Evolutionary conservation across 2,329 filamentous ascomycete species (phyloP).

Genomic region (Calonectria leucothoes): DNA sequence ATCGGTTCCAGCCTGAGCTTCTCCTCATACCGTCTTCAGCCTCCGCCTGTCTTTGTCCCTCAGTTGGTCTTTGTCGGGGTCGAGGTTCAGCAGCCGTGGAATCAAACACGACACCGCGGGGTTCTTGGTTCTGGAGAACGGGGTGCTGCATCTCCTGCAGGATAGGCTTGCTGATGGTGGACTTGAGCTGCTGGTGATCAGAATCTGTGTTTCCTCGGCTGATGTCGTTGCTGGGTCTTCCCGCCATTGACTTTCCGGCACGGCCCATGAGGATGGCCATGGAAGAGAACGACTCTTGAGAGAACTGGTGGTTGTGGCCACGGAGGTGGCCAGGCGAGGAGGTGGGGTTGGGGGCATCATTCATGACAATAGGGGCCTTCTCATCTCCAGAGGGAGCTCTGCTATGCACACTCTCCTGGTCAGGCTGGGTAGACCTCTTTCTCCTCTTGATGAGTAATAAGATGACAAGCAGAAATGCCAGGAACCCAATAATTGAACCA

Average conservation of each 20-base stretch:
- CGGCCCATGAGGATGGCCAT: conserved; percentile 76
- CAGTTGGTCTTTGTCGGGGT: conserved; percentile 46
- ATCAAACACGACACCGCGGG: conserved; percentile 55
- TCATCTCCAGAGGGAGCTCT: conserved; percentile 64
- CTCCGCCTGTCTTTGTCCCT: conserved; percentile 45
- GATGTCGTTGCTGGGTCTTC: conserved; percentile 68
- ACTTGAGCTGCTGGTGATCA: conserved; percentile 72
- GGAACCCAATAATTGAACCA: conserved; percentile 82
- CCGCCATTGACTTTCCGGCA: conserved; percentile 59
- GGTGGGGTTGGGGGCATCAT: conserved; percentile 54
- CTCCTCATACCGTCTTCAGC: conserved; percentile 61
- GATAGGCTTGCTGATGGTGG: conserved; percentile 71
- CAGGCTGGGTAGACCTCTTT: conserved; percentile 60
- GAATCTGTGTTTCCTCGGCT: conserved; percentile 61
- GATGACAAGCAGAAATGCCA: conserved; percentile 76
- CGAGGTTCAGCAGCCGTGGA: conserved; percentile 49
- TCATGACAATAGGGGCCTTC: conserved; percentile 65
- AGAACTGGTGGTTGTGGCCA: conserved; percentile 64
- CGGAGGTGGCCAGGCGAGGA: conserved; percentile 54
- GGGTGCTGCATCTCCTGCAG: conserved; percentile 55
- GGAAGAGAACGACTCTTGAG: conserved; percentile 70
- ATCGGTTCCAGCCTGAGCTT: conserved; percentile 81
- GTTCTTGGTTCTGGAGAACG: conserved; percentile 51
- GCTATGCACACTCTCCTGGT: conserved; percentile 55
- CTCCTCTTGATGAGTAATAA: conserved; percentile 68